Base-by-base conservation (phyloP, 148 eudicot genomes). In the Silene latifolia region DNA sequence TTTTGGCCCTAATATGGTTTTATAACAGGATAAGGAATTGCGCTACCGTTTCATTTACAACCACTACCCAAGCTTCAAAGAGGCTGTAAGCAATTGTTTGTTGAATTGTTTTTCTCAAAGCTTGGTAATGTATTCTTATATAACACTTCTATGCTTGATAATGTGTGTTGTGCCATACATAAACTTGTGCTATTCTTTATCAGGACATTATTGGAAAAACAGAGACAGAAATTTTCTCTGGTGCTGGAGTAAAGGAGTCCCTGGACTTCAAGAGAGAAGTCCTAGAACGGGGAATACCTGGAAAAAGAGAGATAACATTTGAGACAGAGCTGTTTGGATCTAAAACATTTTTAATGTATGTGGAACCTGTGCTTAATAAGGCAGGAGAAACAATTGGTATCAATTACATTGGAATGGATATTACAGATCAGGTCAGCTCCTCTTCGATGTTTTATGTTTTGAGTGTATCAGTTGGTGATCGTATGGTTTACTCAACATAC, bases 151-250 rank as follows among this genome's bases (percentile, higher is more conserved):
- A n/a, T n/a, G n/a, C n/a, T n/a, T n/a, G n/a, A n/a, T n/a, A n/a
- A n/a, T n/a, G 29, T 27, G 29, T 27, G 29, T 27, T 27, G 35
- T 32, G 35, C 35, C 35, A 32, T 32, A 4, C 35, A 60, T 82
- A 78, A 81, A 84, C 73, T 78, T 73, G 53, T 72, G 79, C 78
- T 63, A 77, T 77, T 76, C 32, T 77, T 71, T 83, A 86, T 82
- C 90, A 93, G 97, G 98, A 93, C 58, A 84, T 93, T 74, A 88
- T 93, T 79, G 98, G 98, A 47, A 91, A 89, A 85, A 90, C 97
- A 4, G 98, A 93, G 75, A 85, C 87, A 0, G 98, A 93, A 82
- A 91, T 93, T 63, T 91, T 93, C 69, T 79, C 81, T 59, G 97
- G 98, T 67, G 86, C 85, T 32, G 98, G 98, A 66, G 96, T 93